Evolutionary conservation across 2,329 filamentous ascomycete species (phyloP).

Genomic region (Canariomyces notabilis): DNA sequence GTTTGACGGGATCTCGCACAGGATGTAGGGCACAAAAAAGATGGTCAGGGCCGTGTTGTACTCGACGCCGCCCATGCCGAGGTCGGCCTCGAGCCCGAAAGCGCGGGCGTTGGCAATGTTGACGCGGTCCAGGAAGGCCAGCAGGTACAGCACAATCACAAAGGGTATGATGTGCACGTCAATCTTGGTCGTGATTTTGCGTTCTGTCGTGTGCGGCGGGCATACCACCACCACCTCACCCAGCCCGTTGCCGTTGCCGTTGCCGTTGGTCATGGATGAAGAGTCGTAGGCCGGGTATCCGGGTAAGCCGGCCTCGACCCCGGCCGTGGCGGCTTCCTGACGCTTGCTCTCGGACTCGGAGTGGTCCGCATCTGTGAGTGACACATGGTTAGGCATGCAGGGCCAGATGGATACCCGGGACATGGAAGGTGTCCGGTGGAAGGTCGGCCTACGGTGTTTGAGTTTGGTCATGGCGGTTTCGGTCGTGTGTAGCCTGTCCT

Average conservation of each 20-base stretch:
- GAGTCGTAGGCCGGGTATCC: conserved; percentile 3
- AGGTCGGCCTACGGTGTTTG: conserved; percentile 11
- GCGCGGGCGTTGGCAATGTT: conserved; percentile 75
- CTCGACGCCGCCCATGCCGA: conserved; percentile 51
- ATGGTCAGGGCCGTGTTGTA: conserved; percentile 76
- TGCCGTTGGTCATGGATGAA: neutral
- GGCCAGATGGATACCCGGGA: too few relatives aligned
- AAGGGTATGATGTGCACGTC: conserved; percentile 68
- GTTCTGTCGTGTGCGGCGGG: conserved; percentile 56
- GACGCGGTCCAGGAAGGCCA: conserved; percentile 67
- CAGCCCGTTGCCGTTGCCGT: too few relatives aligned
- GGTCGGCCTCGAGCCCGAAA: conserved; percentile 59
- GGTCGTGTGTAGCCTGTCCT: too few relatives aligned
- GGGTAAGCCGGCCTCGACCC: neutral
- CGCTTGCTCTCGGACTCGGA: conserved; percentile 9
- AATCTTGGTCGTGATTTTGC: conserved; percentile 62
- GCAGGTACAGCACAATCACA: conserved; percentile 65
- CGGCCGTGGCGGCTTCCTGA: neutral
- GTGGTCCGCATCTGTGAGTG: too few relatives aligned
- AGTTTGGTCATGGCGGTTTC: conserved; percentile 15
- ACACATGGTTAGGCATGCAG: too few relatives aligned
- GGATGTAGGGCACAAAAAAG: conserved; percentile 74
- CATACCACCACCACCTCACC: too few relatives aligned
- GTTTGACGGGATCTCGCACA: conserved; percentile 69
- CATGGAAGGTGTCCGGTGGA: too few relatives aligned